Conservation (phyloP, 441 rosid species). For the Erysimum pusillum region DNA sequence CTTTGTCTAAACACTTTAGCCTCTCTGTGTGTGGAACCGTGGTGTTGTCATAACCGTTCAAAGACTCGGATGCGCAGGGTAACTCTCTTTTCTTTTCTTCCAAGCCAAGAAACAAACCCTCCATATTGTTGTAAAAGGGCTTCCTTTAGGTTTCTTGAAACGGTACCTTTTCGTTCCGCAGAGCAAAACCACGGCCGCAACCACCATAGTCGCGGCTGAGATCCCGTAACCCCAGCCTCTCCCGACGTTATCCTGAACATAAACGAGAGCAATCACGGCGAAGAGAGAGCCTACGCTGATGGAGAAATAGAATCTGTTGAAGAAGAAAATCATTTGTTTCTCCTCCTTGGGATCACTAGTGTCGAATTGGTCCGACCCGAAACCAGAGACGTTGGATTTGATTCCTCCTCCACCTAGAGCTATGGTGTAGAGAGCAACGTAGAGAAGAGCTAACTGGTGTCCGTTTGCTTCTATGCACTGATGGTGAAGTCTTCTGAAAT, state of each 20-base stretch:
- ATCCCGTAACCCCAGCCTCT: constrained; percentile 96
- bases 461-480: constrained; percentile 76
- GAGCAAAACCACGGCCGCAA: constrained; percentile 67
- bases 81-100: constrained; percentile 66
- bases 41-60: constrained; percentile 66
- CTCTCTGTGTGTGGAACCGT: constrained; percentile 65
- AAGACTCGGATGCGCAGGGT: constrained; percentile 67
- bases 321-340: constrained; percentile 87
- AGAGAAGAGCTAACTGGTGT: constrained; percentile 72
- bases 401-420: constrained; percentile 96
- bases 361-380: constrained; percentile 92
- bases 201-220: constrained; percentile 80
- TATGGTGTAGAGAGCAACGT: constrained; percentile 78
- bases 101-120: constrained; percentile 75
- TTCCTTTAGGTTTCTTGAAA: constrained; percentile 78
- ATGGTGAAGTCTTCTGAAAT: constrained; percentile 61
- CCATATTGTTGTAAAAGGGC: constrained; percentile 86
- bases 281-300: constrained; percentile 84
- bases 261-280: constrained; percentile 75
- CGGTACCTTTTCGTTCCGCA: constrained; percentile 75
- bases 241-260: constrained; percentile 87
- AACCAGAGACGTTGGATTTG: constrained; percentile 89
- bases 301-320: constrained; percentile 86
- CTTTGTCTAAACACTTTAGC: constrained; percentile 86
- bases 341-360: constrained; percentile 75